Conservation (phyloP, 2,329 filamentous ascomycete species). For the Ceratocystis cacaofunesta region DNA sequence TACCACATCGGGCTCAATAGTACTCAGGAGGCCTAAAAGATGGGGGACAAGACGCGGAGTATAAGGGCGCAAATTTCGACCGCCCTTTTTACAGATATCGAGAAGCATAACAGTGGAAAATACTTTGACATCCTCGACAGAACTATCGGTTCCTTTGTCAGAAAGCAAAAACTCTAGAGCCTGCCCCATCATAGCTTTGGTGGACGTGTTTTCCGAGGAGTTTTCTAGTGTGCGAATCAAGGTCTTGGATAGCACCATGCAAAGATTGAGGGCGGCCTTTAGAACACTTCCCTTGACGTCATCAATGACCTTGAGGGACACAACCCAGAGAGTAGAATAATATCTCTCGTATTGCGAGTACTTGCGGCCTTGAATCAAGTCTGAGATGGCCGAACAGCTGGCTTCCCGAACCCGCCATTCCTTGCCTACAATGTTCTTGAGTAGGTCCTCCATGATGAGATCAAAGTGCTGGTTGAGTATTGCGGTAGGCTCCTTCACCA, state of each 20-base stretch:
- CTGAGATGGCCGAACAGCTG: constrained; percentile 76
- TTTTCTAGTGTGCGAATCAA: constrained; percentile 76
- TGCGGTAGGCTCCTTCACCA: constrained; percentile 74
- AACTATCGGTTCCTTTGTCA: constrained; percentile 82
- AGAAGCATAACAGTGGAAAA: constrained; percentile 75
- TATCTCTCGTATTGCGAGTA: constrained; percentile 68
- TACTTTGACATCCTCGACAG: constrained; percentile 70
- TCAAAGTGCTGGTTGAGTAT: constrained; percentile 75
- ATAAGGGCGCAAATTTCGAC: constrained; percentile 63
- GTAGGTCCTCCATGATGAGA: constrained; percentile 71
- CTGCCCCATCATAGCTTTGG: constrained; percentile 66
- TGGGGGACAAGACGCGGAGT: constrained; percentile 69
- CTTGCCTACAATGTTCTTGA: constrained; percentile 71
- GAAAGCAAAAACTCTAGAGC: constrained; percentile 85
- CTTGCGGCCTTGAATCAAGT: constrained; percentile 55
- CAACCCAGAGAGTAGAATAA: constrained; percentile 70
- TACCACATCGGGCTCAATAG: constrained; percentile 73
- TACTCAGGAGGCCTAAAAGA: constrained; percentile 68
- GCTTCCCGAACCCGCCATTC: constrained; percentile 92
- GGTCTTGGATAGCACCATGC: constrained; percentile 68
- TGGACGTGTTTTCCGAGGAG: constrained; percentile 53
- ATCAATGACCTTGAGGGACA: constrained; percentile 80
- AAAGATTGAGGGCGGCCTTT: constrained; percentile 63
- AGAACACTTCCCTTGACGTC: constrained; percentile 91
- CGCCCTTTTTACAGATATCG: constrained; percentile 78